Evolutionary conservation across 495 filamentous ascomycete species (phyloP).

Genomic region (Aspergillus bridgeri): DNA sequence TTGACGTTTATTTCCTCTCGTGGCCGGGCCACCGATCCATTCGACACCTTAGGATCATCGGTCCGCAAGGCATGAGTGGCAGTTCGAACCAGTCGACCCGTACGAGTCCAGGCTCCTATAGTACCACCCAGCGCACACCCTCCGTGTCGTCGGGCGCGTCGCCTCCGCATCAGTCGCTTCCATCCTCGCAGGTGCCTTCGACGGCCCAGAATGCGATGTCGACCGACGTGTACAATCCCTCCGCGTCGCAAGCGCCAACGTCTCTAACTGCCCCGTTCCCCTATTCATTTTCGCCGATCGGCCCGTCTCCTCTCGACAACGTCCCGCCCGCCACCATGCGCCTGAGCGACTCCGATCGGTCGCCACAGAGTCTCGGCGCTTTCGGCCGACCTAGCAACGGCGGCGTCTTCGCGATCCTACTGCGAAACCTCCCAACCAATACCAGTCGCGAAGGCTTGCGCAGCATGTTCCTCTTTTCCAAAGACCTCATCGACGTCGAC

Average conservation of each 20-base stretch:
- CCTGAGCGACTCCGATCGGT: slow-evolving; percentile 44
- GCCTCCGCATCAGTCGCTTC: slow-evolving; percentile 38
- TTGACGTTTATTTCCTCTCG: slow-evolving; percentile 24
- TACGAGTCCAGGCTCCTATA: slow-evolving; percentile 47
- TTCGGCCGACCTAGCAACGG: slow-evolving; percentile 34
- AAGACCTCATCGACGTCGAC: slow-evolving; percentile 73
- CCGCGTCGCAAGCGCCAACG: slow-evolving; percentile 38
- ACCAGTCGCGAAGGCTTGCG: slow-evolving; percentile 70
- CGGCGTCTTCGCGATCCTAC: slow-evolving; percentile 50
- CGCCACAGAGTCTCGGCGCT: slow-evolving; percentile 47
- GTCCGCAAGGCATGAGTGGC: slow-evolving; percentile 46
- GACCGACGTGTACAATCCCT: slow-evolving; percentile 47
- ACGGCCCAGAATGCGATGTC: slow-evolving; percentile 52
- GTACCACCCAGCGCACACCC: slow-evolving; percentile 44
- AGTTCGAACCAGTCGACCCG: slow-evolving; percentile 48
- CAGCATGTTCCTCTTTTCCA: slow-evolving; percentile 81
- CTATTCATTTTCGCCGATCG: slow-evolving; percentile 45
- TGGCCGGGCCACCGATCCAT: slow-evolving; percentile 18
- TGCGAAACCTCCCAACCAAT: slow-evolving; percentile 73
- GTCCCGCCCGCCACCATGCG: slow-evolving; percentile 45
- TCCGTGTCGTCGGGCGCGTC: slow-evolving; percentile 48
- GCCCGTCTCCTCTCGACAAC: slow-evolving; percentile 43
- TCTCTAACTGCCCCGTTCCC: slow-evolving; percentile 39
- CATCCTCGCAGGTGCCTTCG: slow-evolving; percentile 38
- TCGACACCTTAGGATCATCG: slow-evolving; percentile 16